Evolutionary conservation across 2,329 filamentous ascomycete genomes (phyloP).

Genomic region (Stemphylium lycopersici): DNA sequence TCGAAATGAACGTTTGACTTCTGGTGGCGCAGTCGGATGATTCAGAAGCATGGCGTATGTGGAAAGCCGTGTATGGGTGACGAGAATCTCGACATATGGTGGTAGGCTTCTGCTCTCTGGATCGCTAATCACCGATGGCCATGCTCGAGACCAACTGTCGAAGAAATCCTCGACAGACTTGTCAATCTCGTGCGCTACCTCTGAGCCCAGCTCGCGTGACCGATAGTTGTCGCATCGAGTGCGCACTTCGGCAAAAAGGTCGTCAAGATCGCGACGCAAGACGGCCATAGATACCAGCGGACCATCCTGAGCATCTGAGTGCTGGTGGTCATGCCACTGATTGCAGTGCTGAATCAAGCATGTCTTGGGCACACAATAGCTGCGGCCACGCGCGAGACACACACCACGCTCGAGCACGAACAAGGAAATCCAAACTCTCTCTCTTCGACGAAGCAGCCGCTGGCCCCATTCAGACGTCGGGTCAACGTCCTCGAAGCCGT

Average conservation of each 20-base stretch:
- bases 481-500: conserved; percentile 70
- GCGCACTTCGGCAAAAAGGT: conserved; percentile 63
- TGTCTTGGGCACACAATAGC: conserved; percentile 71
- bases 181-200: conserved; percentile 55
- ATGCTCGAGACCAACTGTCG: conserved; percentile 67
- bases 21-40: conserved; percentile 71
- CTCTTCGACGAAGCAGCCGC: conserved; percentile 67
- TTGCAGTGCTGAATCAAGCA: conserved; percentile 71
- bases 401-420: conserved; percentile 77
- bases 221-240: conserved; percentile 65
- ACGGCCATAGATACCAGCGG: conserved; percentile 75
- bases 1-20: conserved; percentile 75
- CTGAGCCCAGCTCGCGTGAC: conserved; percentile 57
- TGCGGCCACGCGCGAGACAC: conserved; percentile 71
- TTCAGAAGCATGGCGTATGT: conserved; percentile 78
- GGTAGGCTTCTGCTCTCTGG: conserved; percentile 61
- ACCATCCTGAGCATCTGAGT: conserved; percentile 71
- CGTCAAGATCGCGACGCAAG: conserved; percentile 68
- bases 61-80: conserved; percentile 74
- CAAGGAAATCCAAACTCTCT: conserved; percentile 72
- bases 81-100: conserved; percentile 76
- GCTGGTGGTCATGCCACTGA: conserved; percentile 68
- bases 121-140: conserved; percentile 49
- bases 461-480: conserved; percentile 65
- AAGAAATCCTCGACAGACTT: conserved; percentile 69